Conservation (phyloP, 305 asterid species). For the Plantago lanceolata region DNA sequence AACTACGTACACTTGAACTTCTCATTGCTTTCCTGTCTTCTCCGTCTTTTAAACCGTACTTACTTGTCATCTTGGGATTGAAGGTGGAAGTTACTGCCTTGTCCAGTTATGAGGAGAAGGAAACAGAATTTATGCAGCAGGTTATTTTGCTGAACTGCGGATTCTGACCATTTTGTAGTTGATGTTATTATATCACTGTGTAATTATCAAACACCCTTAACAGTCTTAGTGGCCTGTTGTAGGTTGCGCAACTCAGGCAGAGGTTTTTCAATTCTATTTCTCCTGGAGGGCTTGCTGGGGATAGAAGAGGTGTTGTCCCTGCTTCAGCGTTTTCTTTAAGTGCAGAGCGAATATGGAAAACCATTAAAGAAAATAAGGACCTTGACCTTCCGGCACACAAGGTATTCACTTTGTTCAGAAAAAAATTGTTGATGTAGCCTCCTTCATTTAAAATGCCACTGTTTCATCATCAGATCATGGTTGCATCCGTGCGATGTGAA, state of each 20-base stretch:
- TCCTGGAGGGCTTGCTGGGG: slow-evolving; percentile 73
- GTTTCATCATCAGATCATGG: slow-evolving; percentile 49
- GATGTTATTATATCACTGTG: neutral
- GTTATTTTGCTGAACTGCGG: slow-evolving; percentile 25
- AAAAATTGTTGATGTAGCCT: neutral
- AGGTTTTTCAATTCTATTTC: slow-evolving; percentile 49
- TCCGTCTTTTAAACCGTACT: slow-evolving; percentile 19
- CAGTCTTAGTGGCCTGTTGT: slow-evolving; percentile 9
- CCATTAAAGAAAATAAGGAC: slow-evolving; percentile 64
- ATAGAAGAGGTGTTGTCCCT: slow-evolving; percentile 59
- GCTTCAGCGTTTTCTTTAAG: slow-evolving; percentile 67
- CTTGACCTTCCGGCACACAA: slow-evolving; percentile 75
- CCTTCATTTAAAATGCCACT: slow-evolving; percentile 13
- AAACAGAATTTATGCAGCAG: slow-evolving; percentile 53
- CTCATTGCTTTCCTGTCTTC: slow-evolving; percentile 15
- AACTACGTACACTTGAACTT: slow-evolving; percentile 7
- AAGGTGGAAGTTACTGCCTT: slow-evolving; percentile 68
- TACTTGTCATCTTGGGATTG: slow-evolving; percentile 26
- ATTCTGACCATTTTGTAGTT: slow-evolving; percentile 7
- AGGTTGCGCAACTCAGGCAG: slow-evolving; percentile 59
- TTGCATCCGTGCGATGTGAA: slow-evolving; percentile 70
- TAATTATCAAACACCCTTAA: neutral
- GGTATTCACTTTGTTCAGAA: slow-evolving; percentile 27
- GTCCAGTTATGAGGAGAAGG: slow-evolving; percentile 64
- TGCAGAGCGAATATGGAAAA: slow-evolving; percentile 58